Percentiles rank a stretch among this genome's conserved stretches.
Evolutionary conservation across 257 asterid genomes (phyloP).

Genomic region (Mitragyna speciosa): DNA sequence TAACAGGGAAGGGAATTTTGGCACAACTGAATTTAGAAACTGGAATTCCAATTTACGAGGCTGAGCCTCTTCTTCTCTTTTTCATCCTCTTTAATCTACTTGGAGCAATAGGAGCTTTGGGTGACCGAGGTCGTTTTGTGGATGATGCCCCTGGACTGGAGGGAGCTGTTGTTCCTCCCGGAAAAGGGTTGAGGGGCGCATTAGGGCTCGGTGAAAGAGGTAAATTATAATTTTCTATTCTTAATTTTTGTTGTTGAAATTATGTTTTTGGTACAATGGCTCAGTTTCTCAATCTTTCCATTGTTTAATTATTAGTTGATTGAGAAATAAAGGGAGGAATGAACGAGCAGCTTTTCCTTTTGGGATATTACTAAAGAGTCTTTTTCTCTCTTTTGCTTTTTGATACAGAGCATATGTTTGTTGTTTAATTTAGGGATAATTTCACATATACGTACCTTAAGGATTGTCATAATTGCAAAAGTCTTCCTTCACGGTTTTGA

Average conservation of each 20-base stretch:
- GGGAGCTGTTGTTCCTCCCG: slow-evolving; percentile 73
- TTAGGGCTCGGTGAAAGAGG: slow-evolving; percentile 72
- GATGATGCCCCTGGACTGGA: slow-evolving; percentile 77
- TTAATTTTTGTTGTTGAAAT: not conserved
- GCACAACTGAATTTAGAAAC: slow-evolving; percentile 85
- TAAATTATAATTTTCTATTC: not conserved
- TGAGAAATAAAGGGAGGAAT: no score
- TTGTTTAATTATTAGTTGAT: no score
- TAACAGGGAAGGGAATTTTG: slow-evolving; percentile 89
- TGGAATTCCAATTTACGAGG: slow-evolving; percentile 80
- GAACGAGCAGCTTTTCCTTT: no score
- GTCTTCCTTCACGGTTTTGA: no score
- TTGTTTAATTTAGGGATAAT: no score
- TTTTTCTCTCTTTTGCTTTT: no score
- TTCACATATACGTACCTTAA: no score
- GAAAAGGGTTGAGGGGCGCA: slow-evolving; percentile 64
- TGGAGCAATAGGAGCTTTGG: slow-evolving; percentile 97
- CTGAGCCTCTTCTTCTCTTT: slow-evolving; percentile 65
- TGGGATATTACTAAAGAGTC: no score
- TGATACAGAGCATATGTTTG: no score
- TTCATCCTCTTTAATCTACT: slow-evolving; percentile 88
- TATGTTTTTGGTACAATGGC: no score
- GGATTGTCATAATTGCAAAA: no score
- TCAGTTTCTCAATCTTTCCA: no score
- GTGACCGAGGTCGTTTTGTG: slow-evolving; percentile 87